Conservation (phyloP, 768 basidiomycete genomes). For the Tulasnella sp. region DNA sequence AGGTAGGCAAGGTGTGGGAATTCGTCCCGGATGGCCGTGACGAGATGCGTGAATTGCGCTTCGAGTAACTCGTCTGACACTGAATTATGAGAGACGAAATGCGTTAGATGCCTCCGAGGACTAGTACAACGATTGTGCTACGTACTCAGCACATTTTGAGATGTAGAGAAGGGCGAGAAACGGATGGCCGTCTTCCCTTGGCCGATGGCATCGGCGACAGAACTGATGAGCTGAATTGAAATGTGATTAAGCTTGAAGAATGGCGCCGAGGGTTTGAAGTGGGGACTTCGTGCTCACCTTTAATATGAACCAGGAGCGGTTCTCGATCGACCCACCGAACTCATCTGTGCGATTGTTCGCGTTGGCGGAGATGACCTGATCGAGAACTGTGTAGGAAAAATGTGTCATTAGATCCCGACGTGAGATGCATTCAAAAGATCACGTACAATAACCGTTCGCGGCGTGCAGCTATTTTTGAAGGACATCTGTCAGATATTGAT, state of each 20-base stretch:
- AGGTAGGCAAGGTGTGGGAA: conserved; percentile 25
- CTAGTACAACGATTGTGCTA: too few relatives aligned
- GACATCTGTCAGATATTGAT: too few relatives aligned
- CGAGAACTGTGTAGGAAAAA: conserved; percentile 21
- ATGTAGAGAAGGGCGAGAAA: conserved; percentile 22
- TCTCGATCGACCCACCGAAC: conserved; percentile 33
- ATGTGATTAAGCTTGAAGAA: background rate
- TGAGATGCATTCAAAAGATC: background rate
- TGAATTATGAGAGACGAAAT: too few relatives aligned
- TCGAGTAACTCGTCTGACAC: conserved; percentile 16
- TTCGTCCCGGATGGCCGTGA: conserved; percentile 13
- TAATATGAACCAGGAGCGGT: conserved; percentile 28
- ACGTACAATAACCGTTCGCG: conserved; percentile 2
- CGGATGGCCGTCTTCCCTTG: conserved; percentile 27
- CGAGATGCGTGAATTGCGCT: conserved; percentile 16
- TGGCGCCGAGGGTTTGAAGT: background rate
- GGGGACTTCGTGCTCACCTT: background rate
- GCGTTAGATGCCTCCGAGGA: too few relatives aligned
- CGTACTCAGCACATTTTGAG: background rate
- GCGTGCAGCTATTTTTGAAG: background rate
- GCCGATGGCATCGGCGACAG: conserved; percentile 26
- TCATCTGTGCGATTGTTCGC: conserved; percentile 28
- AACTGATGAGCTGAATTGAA: conserved; percentile 21
- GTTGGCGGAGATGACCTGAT: conserved; percentile 25
- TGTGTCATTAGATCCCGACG: background rate